Evolutionary conservation across 1,284 basidiomycete genomes (phyloP).

Genomic region (Polyporus tsugae): DNA sequence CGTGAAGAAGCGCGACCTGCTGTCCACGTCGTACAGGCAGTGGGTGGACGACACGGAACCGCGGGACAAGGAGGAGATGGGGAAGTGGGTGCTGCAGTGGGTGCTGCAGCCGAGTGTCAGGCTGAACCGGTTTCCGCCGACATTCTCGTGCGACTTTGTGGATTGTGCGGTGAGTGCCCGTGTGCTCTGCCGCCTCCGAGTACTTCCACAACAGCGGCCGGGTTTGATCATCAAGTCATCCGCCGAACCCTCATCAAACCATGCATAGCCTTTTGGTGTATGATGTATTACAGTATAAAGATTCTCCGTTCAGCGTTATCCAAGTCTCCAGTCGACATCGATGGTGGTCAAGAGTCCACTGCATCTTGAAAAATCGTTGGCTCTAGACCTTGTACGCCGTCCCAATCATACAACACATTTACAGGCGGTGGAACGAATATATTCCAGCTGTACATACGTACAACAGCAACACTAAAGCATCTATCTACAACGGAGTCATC

Average conservation of each 20-base stretch:
- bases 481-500: neutral
- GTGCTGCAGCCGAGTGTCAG: neutral
- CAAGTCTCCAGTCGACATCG: too few species aligned
- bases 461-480: neutral
- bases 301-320: too few species aligned
- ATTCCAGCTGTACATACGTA: neutral
- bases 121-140: neutral
- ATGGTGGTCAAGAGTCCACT: too few species aligned
- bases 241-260: too few species aligned
- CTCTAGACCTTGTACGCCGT: too few species aligned
- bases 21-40: neutral
- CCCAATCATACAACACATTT: too few species aligned
- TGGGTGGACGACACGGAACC: neutral
- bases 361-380: too few species aligned
- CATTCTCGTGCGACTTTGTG: neutral
- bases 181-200: too few species aligned
- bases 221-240: too few species aligned
- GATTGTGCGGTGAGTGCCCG: neutral
- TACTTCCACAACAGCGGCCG: too few species aligned
- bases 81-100: neutral
- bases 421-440: neutral
- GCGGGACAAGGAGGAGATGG: neutral
- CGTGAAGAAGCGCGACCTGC: neutral
- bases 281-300: too few species aligned
- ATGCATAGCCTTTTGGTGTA: too few species aligned